A percentile compares a stretch with the other conserved stretches of the same genome.
phyloP scores from a whole-genome alignment of 768 basidiomycete genomes.

The Leccinellum rugosiceps region DNA sequence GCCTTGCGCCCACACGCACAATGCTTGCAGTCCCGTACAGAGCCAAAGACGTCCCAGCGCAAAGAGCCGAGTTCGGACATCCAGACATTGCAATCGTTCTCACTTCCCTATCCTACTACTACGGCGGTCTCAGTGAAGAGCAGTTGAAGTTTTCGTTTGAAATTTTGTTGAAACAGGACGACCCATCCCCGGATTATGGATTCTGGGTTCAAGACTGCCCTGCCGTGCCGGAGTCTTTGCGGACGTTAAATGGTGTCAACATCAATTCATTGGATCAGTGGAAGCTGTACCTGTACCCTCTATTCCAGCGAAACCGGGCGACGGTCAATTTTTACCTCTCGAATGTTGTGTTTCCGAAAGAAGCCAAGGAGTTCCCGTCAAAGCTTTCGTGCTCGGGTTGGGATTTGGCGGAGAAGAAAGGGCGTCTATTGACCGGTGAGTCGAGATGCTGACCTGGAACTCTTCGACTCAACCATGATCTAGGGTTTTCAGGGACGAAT shows the following conservation, averaged over 20 bases:
- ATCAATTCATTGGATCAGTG: conserved; percentile 36
- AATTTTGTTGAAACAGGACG: conserved; percentile 1
- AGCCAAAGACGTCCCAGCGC: conserved; percentile 33
- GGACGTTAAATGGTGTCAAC: conserved; percentile 40
- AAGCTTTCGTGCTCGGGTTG: conserved; percentile 51
- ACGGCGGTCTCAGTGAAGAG: conserved; percentile 6
- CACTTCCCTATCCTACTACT: conserved; percentile 34
- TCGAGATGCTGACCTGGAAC: no score
- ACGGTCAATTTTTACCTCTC: conserved; percentile 48
- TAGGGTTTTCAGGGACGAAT: conserved; percentile 54
- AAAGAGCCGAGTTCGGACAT: conserved; percentile 33
- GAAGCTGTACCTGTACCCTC: conserved; percentile 28
- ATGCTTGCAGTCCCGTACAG: conserved; percentile 34
- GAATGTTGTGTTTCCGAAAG: conserved; percentile 46
- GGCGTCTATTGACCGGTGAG: conserved; percentile 9
- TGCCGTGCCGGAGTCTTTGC: conserved; percentile 30
- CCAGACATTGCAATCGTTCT: conserved; percentile 33
- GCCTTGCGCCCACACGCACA: conserved; percentile 16
- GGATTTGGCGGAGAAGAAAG: conserved; percentile 46
- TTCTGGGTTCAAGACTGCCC: conserved; percentile 31
- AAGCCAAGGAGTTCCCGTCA: conserved; percentile 44
- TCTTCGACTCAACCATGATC: no score
- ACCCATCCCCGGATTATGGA: neutral
- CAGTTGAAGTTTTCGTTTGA: neutral
- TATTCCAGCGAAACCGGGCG: conserved; percentile 36